Evolutionary conservation across 164 flowering plant genomes (phyloP).

Genomic region (Umbilicus rupestris): DNA sequence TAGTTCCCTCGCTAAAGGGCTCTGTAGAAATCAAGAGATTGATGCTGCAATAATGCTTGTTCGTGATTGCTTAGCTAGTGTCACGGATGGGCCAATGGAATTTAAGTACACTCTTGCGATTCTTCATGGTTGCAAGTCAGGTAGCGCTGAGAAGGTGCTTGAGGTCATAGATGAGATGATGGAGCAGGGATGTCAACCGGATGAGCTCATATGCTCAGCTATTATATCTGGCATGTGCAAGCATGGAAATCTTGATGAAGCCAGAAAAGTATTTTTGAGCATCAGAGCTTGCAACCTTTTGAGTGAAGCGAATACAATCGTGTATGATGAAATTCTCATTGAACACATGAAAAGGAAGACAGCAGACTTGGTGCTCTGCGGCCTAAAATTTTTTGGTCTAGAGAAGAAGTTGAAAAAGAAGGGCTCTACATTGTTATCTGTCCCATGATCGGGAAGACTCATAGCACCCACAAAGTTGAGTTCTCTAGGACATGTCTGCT

Average conservation of each 20-base stretch:
- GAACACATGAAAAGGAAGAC: slow-evolving; percentile 77
- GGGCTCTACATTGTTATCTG: slow-evolving; percentile 33
- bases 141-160: slow-evolving; percentile 53
- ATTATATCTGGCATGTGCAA: slow-evolving; percentile 74
- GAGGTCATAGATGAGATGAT: slow-evolving; percentile 75
- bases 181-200: slow-evolving; percentile 48
- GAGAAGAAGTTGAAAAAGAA: slow-evolving; percentile 60
- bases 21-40: slow-evolving; percentile 63
- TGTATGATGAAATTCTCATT: slow-evolving; percentile 68
- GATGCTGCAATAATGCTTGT: slow-evolving; percentile 64
- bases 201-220: slow-evolving; percentile 49
- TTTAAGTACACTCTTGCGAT: slow-evolving; percentile 71
- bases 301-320: slow-evolving; percentile 51
- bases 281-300: slow-evolving; percentile 49
- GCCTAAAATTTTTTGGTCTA: slow-evolving; percentile 70
- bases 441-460: not conserved
- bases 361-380: slow-evolving; percentile 59
- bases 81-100: slow-evolving; percentile 60
- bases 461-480: not conserved
- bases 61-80: slow-evolving; percentile 76
- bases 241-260: slow-evolving; percentile 72
- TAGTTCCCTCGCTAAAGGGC: slow-evolving; percentile 63
- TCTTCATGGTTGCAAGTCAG: slow-evolving; percentile 57
- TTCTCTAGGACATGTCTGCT: not conserved
- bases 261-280: slow-evolving; percentile 56